Evolutionary conservation across 495 filamentous ascomycete genomes (phyloP), one percentile per base, ranked within the genome.

Genomic region (Trichoderma erinaceum): DNA sequence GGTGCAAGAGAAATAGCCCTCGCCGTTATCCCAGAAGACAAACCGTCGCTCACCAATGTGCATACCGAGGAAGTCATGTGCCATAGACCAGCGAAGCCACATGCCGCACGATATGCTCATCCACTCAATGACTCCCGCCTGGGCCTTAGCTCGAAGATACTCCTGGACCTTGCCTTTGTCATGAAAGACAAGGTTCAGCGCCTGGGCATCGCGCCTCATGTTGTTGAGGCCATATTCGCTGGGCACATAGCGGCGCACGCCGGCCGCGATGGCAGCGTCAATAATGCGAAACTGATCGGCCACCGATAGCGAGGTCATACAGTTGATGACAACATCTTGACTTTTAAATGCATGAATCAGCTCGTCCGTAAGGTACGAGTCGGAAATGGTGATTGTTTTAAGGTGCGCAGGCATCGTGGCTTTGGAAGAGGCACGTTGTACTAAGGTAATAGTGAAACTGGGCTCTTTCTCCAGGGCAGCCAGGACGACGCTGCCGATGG

Each of bases 201-300:
- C 72, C n/a, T 77, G 70, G 3, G 74, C 72, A n/a, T 77, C 68
- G 1, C 75, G 71, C 35, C 79, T 76, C 58, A 83, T 80, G 64
- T 84, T 79, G 79, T 90, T 90, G 78, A 89, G 91, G 61, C 89
- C 89, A 69, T 88, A 92, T 75, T 91, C 89, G 73, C 85, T 88
- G 76, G 83, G 83, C 16, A 85, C 65, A 67, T 80, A 83, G 38
- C 83, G 81, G 61, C 74, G 69, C 23, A 86, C 81, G 8, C 77
- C 75, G 3, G 82, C 81, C 4, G 75, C 73, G n/a, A 79, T 77
- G 29, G 83, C 78, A n/a, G 84, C 84, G 65, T 85, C 82, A 64
- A 86, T 73, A 50, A 85, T 73, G 52, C 75, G 72, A 41, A 76
- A 72, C 58, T 85, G 81, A 6, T 73, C 68, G 0, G 76, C 64